Percentiles rank a stretch among this genome's conserved stretches.
phyloP scores from a whole-genome alignment of 352 stramenopile genomes.

The Phytophthora pseudosyringae region DNA sequence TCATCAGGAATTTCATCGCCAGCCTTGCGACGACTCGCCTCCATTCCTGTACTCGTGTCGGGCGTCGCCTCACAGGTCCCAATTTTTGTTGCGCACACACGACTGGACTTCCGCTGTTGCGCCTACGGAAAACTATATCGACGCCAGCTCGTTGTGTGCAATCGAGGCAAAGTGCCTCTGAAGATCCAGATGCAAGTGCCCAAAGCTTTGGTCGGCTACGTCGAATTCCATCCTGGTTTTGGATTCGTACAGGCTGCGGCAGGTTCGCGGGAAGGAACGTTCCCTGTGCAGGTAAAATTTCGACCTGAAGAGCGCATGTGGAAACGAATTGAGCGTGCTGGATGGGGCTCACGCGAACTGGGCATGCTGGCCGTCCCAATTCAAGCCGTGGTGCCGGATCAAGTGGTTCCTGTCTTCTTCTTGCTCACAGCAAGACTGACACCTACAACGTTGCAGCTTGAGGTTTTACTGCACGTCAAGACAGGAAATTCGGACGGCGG shows the following conservation, averaged over 20 bases:
- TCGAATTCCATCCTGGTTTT: slow-evolving; percentile 88
- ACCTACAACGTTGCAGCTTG: slow-evolving; percentile 12
- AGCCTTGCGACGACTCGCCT: slow-evolving; percentile 12
- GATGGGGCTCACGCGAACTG: slow-evolving; percentile 45
- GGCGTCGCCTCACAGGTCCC: slow-evolving; percentile 46
- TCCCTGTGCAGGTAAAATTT: slow-evolving; percentile 80
- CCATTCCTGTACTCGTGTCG: slow-evolving; percentile 26
- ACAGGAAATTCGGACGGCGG: slow-evolving; percentile 1
- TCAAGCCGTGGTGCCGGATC: slow-evolving; percentile 64
- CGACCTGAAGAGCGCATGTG: slow-evolving; percentile 56
- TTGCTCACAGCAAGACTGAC: slow-evolving; percentile 45
- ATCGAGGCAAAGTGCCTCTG: slow-evolving; percentile 89
- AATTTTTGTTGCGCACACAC: slow-evolving; percentile 39
- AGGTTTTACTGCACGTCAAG: slow-evolving; percentile 13
- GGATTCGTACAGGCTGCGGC: slow-evolving; percentile 80
- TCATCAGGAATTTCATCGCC: slow-evolving; percentile 17
- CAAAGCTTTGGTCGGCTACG: slow-evolving; percentile 53
- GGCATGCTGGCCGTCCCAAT: slow-evolving; percentile 56
- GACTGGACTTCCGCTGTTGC: slow-evolving; percentile 86
- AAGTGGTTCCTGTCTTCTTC: slow-evolving; percentile 54
- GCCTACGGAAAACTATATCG: slow-evolving; percentile 90
- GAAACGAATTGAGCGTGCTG: slow-evolving; percentile 46
- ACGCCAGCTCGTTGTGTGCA: slow-evolving; percentile 77
- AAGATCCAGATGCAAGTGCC: slow-evolving; percentile 83
- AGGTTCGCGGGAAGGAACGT: slow-evolving; percentile 35